These are phyloP conservation scores for Cornus florida DNA, from an alignment of 148 eudicot genomes.

Conservation along the genomic window DNA sequence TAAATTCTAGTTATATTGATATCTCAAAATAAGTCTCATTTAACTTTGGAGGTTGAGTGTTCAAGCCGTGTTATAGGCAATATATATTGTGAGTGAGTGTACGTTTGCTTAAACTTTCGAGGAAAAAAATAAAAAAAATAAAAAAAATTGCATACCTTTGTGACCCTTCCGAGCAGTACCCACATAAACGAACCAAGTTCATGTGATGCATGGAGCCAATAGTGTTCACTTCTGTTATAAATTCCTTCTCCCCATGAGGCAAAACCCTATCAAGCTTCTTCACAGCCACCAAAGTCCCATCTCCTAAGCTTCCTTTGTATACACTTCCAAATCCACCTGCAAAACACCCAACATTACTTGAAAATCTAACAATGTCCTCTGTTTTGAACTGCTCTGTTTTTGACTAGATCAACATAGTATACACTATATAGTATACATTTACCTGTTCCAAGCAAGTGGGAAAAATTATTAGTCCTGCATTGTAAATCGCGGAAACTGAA, in stretches of 20 bases:
- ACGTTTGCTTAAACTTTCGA: no score
- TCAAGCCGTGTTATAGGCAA: no score
- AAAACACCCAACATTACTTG: not conserved
- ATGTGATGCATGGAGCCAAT: slow-evolving; percentile 97
- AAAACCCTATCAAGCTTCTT: slow-evolving; percentile 84
- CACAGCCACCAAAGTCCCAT: slow-evolving; percentile 81
- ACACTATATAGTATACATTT: slow-evolving; percentile 1
- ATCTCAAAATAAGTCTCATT: no score
- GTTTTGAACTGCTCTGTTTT: not conserved
- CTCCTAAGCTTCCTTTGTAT: slow-evolving; percentile 77
- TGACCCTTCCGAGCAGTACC: slow-evolving; percentile 87
- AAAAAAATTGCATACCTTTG: slow-evolving; percentile 44
- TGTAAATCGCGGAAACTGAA: slow-evolving; percentile 80
- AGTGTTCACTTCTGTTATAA: slow-evolving; percentile 86
- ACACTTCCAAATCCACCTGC: slow-evolving; percentile 95
- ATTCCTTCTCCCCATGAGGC: slow-evolving; percentile 93
- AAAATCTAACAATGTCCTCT: not conserved
- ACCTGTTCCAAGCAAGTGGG: slow-evolving; percentile 80
- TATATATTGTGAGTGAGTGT: no score
- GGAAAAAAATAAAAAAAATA: no score
- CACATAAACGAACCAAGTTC: slow-evolving; percentile 93
- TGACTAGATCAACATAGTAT: not conserved
- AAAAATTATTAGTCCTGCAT: slow-evolving; percentile 56
- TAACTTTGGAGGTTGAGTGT: no score
- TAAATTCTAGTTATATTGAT: no score